Base-by-base conservation (phyloP, 2,329 filamentous ascomycete species). In the Amauroascus niger region DNA sequence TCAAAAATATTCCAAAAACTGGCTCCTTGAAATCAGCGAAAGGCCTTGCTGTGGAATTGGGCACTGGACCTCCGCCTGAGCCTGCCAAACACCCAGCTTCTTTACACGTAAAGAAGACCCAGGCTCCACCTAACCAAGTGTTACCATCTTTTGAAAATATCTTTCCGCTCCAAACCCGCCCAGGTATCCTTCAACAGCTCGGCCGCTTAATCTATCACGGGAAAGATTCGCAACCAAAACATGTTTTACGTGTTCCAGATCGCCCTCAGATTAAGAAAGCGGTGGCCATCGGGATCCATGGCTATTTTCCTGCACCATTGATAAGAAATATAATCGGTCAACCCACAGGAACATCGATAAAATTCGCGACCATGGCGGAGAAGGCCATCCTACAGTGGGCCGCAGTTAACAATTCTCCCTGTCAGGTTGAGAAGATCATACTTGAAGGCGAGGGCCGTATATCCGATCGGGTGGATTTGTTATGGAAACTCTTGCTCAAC, bases 391-490 rank as follows among this genome's bases (percentile, higher is more conserved):
- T 84, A 55, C 79, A 84, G 56, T 98, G 90, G 88, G 81, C 88
- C 0, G 81, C 88, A 51, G 75, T 75, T 11, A 81, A 88, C 59
- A 84, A 86, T 0, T 88, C 84, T 56, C 72, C 77, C 1, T 86
- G 89, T 58, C 86, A 94, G 61, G 88, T 98, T 53, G 89, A 96
- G 64, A 96, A 94, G 66, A 87, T 97, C 13, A 88, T 91, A 0
- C 77, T 98, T 0, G 93, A 98, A 71, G 91, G 91, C 20, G 93
- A 98, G 70, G 93, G 93, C 22, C 88, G 87, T 66, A 93, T 98
- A 45, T 80, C 80, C 2, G 90, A 97, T 58, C 80, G 93, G 6
- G 88, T 97, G 1, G 87, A 94, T 57, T 87, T 94, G 37, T 73
- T 98, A 6, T 98, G 93, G 93, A 95, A 91, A 69, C 76, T 97